Percentiles rank a stretch among this genome's conserved stretches.
Conservation (phyloP, 768 basidiomycete genomes). For the Asterophora lycoperdoides region DNA sequence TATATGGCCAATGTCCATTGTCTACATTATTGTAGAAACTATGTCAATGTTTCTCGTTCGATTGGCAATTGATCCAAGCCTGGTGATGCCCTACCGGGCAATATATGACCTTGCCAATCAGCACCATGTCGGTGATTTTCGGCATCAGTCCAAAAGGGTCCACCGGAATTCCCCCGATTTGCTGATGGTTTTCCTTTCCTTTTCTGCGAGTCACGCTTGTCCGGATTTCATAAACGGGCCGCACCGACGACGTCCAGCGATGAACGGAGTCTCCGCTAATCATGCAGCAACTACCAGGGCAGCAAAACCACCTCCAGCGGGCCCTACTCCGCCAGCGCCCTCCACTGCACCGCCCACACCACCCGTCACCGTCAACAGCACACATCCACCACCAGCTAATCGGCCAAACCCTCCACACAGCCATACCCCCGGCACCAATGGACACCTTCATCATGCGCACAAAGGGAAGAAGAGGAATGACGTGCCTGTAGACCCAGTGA, state of each 20-base stretch:
- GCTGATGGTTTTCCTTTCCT: constrained; percentile 6
- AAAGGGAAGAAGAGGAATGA: constrained; percentile 77
- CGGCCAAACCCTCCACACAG: constrained; percentile 25
- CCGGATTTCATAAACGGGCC: constrained; percentile 10
- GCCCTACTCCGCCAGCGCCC: constrained; percentile 60
- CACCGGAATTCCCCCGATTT: too few relatives aligned
- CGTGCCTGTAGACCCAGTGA: constrained; percentile 70
- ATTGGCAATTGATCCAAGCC: too few relatives aligned
- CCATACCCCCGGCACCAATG: constrained; percentile 39
- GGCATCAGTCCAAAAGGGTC: too few relatives aligned
- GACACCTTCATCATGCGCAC: constrained; percentile 34
- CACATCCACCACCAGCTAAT: constrained; percentile 27
- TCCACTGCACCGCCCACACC: constrained; percentile 52
- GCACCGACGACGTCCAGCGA: constrained; percentile 26
- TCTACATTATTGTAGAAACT: too few relatives aligned
- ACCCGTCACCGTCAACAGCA: constrained; percentile 37
- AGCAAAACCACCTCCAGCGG: constrained; percentile 51
- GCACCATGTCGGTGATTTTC: too few relatives aligned
- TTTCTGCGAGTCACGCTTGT: constrained; percentile 15
- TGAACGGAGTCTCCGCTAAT: constrained; percentile 44
- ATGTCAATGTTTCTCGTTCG: too few relatives aligned
- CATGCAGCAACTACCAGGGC: constrained; percentile 33
- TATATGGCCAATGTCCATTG: too few relatives aligned
- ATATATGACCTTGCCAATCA: too few relatives aligned
- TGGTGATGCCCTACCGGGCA: too few relatives aligned